phyloP scores from a whole-genome alignment of 2,329 filamentous ascomycete species.

The Cladosporium sp. region DNA sequence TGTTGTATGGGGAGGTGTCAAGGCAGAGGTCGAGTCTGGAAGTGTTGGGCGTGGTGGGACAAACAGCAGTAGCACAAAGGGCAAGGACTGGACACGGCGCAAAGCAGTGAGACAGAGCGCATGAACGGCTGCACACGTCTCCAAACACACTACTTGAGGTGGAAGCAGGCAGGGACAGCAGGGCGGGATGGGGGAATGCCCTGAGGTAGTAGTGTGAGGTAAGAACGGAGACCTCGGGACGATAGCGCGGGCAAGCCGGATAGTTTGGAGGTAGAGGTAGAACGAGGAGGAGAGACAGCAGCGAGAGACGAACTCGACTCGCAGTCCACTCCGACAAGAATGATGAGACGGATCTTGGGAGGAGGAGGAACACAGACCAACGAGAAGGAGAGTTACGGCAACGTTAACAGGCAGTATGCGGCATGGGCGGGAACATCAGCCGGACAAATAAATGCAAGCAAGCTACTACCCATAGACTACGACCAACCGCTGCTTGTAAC shows the following conservation, averaged over 20 bases:
- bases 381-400: too few species aligned
- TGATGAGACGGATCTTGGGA: too few species aligned
- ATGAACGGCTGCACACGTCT: background rate
- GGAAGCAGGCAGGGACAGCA: background rate
- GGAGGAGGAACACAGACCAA: too few species aligned
- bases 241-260: background rate
- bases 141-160: too few species aligned
- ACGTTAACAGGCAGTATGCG: too few species aligned
- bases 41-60: background rate
- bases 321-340: too few species aligned
- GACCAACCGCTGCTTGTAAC: too few species aligned
- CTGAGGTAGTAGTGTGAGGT: background rate
- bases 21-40: background rate
- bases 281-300: background rate
- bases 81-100: background rate
- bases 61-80: conserved; percentile 11
- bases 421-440: too few species aligned
- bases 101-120: conserved; percentile 12
- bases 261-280: too few species aligned
- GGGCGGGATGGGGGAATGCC: background rate
- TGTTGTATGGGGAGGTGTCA: background rate
- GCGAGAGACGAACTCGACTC: background rate
- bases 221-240: background rate
- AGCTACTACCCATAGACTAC: too few species aligned
- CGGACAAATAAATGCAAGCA: too few species aligned